These are phyloP conservation scores for Xylariaceae sp. DNA, from an alignment of 2,329 filamentous ascomycete genomes.

Conservation along the genomic window DNA sequence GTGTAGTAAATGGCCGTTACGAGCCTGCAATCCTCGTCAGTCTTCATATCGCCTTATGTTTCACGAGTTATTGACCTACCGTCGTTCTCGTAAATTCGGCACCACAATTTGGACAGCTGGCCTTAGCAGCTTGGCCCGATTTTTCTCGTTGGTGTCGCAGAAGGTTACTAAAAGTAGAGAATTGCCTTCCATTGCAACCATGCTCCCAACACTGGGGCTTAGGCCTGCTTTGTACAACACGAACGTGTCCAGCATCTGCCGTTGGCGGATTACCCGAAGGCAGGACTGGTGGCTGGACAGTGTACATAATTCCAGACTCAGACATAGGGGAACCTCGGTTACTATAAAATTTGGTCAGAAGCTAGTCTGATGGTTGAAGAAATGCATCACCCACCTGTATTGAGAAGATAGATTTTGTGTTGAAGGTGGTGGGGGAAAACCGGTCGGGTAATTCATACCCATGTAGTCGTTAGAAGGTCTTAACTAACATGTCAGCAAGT, in stretches of 20 bases:
- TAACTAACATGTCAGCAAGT: slow-evolving; percentile 24
- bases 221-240: slow-evolving; percentile 72
- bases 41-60: neutral
- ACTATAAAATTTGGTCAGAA: slow-evolving; percentile 25
- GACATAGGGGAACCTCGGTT: slow-evolving; percentile 40
- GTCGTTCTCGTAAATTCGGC: slow-evolving; percentile 88
- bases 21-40: slow-evolving; percentile 50
- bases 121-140: slow-evolving; percentile 84
- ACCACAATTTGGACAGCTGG: slow-evolving; percentile 83
- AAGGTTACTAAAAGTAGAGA: slow-evolving; percentile 94
- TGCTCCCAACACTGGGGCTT: slow-evolving; percentile 98
- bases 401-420: slow-evolving; percentile 34
- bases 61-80: slow-evolving; percentile 17
- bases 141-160: slow-evolving; percentile 91
- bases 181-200: slow-evolving; percentile 91
- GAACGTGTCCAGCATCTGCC: slow-evolving; percentile 50
- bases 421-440: slow-evolving; percentile 32
- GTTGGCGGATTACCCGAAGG: slow-evolving; percentile 33
- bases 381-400: slow-evolving; percentile 37
- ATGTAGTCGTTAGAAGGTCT: slow-evolving; percentile 39
- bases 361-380: neutral
- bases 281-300: slow-evolving; percentile 37
- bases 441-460: slow-evolving; percentile 42
- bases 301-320: slow-evolving; percentile 43
- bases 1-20: slow-evolving; percentile 79